Percentiles rank a stretch among this genome's conserved stretches.
phyloP scores from a whole-genome alignment of 768 basidiomycete species.

The Pleurotus sapidus region DNA sequence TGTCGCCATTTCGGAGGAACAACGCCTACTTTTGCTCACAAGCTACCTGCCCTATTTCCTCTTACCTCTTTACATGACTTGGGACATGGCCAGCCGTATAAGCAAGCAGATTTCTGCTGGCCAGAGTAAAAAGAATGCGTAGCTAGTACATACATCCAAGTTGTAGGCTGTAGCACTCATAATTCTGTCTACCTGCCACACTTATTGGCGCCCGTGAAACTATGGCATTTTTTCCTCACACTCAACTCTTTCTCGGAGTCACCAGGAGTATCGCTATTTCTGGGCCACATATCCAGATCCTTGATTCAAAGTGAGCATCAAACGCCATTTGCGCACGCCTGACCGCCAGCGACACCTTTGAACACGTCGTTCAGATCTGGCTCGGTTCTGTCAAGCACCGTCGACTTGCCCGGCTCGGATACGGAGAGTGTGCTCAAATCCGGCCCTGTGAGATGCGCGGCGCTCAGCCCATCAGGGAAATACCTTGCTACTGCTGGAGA shows the following conservation, averaged over 20 bases:
- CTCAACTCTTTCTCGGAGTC: slow-evolving; percentile 38
- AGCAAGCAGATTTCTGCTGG: slow-evolving; percentile 26
- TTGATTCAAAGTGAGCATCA: slow-evolving; percentile 49
- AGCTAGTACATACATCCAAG: no score
- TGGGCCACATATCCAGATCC: slow-evolving; percentile 61
- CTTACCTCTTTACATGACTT: slow-evolving; percentile 64
- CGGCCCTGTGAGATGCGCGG: slow-evolving; percentile 60
- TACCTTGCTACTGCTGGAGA: slow-evolving; percentile 69
- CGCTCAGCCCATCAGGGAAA: slow-evolving; percentile 37
- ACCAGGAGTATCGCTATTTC: slow-evolving; percentile 40
- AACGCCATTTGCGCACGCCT: slow-evolving; percentile 5
- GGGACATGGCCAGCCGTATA: slow-evolving; percentile 63
- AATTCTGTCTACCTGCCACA: no score
- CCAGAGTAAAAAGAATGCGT: slow-evolving; percentile 19
- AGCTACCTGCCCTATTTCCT: slow-evolving; percentile 78
- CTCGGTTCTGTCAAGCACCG: slow-evolving; percentile 42
- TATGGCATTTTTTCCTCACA: slow-evolving; percentile 49
- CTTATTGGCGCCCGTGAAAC: background rate
- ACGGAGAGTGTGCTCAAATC: slow-evolving; percentile 35
- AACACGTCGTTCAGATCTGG: slow-evolving; percentile 44
- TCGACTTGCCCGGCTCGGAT: slow-evolving; percentile 25
- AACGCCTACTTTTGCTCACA: slow-evolving; percentile 55
- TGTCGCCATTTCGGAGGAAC: slow-evolving; percentile 42
- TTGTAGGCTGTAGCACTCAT: no score
- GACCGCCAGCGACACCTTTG: no score